A percentile compares a stretch with the other conserved stretches of the same genome.
phyloP scores from a whole-genome alignment of 2,329 filamentous ascomycete species.

The Fusarium camptoceras region DNA sequence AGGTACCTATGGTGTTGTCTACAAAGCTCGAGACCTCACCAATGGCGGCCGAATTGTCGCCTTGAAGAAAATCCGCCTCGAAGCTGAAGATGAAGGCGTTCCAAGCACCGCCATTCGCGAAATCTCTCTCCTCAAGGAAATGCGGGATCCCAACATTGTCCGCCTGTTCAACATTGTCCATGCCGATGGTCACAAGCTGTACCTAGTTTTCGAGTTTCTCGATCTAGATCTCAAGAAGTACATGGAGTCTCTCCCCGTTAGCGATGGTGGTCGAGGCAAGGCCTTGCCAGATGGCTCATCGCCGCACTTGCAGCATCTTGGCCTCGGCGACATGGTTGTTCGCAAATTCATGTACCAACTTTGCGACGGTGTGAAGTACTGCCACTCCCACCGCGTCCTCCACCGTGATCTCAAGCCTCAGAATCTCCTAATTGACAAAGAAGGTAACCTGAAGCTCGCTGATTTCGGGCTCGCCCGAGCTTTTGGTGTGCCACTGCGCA shows the following conservation, averaged over 20 bases:
- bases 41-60: constrained; percentile 88
- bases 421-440: constrained; percentile 86
- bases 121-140: constrained; percentile 93
- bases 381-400: constrained; percentile 87
- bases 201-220: constrained; percentile 92
- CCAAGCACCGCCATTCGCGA: constrained; percentile 94
- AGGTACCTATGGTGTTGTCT: constrained; percentile 96
- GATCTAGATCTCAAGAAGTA: constrained; percentile 95
- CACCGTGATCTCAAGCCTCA: constrained; percentile 93
- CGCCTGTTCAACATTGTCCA: constrained; percentile 92
- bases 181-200: constrained; percentile 93
- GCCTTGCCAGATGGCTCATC: constrained; percentile 82
- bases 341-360: constrained; percentile 95
- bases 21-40: constrained; percentile 89
- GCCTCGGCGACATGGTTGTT: constrained; percentile 82
- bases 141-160: constrained; percentile 92
- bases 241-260: constrained; percentile 90
- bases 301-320: constrained; percentile 72
- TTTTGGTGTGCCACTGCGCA: constrained; percentile 89
- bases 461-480: constrained; percentile 91
- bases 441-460: constrained; percentile 89
- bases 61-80: constrained; percentile 94
- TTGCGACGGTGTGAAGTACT: constrained; percentile 86
- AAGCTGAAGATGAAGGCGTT: constrained; percentile 94
- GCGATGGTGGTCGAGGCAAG: constrained; percentile 86